These are phyloP conservation scores for Geosmithia morbida DNA, from an alignment of 2,329 filamentous ascomycete genomes.

Conservation along the genomic window DNA sequence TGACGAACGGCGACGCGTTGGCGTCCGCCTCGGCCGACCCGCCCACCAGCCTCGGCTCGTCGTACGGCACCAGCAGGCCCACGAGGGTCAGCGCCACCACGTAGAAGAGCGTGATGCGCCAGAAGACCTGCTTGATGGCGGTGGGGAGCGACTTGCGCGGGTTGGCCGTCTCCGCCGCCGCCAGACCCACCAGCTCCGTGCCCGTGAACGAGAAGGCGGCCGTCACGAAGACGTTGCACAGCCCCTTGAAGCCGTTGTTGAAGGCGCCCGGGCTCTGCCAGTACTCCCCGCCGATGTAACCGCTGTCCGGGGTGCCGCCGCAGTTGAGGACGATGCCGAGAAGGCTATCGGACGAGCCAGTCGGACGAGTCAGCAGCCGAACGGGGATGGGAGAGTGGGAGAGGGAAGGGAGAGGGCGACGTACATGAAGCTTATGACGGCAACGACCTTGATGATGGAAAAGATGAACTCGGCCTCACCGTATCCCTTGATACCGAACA, in stretches of 20 bases:
- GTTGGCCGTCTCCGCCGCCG: slow-evolving; percentile 66
- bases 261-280: slow-evolving; percentile 77
- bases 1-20: slow-evolving; percentile 80
- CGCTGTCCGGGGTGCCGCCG: slow-evolving; percentile 57
- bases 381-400: background rate
- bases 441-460: slow-evolving; percentile 71
- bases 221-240: slow-evolving; percentile 64
- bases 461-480: slow-evolving; percentile 85
- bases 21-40: slow-evolving; percentile 44
- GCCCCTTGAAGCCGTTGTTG: slow-evolving; percentile 70
- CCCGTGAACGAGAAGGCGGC: slow-evolving; percentile 66
- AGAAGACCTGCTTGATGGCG: slow-evolving; percentile 88
- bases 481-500: slow-evolving; percentile 79
- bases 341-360: slow-evolving; percentile 40
- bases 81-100: slow-evolving; percentile 69
- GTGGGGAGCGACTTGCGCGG: slow-evolving; percentile 70
- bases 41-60: slow-evolving; percentile 46
- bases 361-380: background rate
- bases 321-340: slow-evolving; percentile 77
- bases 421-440: slow-evolving; percentile 79
- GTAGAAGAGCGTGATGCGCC: slow-evolving; percentile 87
- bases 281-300: slow-evolving; percentile 67
- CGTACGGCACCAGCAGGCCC: slow-evolving; percentile 67
- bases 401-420: slow-evolving; percentile 13
- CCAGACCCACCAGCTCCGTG: slow-evolving; percentile 62